phyloP scores from a whole-genome alignment of 2,329 filamentous ascomycete genomes.

The Penicillium sp. region DNA sequence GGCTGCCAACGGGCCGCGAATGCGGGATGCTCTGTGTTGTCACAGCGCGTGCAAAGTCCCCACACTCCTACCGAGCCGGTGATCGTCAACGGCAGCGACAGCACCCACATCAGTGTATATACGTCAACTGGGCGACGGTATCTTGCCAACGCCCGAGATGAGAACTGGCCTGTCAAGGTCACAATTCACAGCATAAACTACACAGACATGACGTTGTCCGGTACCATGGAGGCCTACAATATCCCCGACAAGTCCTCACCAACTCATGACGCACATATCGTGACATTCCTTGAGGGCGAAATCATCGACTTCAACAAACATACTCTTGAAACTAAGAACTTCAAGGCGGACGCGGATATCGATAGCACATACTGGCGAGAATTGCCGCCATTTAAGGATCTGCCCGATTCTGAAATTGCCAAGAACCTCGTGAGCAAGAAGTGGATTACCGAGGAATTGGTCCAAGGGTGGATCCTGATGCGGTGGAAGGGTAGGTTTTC shows the following conservation, averaged over 20 bases:
- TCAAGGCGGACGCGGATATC: slow-evolving; percentile 53
- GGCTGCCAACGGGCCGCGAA: slow-evolving; percentile 65
- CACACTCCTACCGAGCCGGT: slow-evolving; percentile 41
- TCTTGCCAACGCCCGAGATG: slow-evolving; percentile 51
- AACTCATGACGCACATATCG: slow-evolving; percentile 58
- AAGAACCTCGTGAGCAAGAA: slow-evolving; percentile 52
- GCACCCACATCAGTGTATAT: slow-evolving; percentile 43
- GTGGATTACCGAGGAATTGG: slow-evolving; percentile 51
- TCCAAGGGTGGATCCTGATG: slow-evolving; percentile 57
- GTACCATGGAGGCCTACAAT: slow-evolving; percentile 74
- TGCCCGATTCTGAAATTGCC: slow-evolving; percentile 53
- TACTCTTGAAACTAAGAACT: slow-evolving; percentile 55
- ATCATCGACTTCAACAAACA: slow-evolving; percentile 67
- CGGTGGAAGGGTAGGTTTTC: slow-evolving; percentile 55
- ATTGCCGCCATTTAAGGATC: slow-evolving; percentile 54
- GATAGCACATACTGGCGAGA: slow-evolving; percentile 58
- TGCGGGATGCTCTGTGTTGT: slow-evolving; percentile 36
- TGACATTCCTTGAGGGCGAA: slow-evolving; percentile 71
- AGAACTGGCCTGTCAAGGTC: slow-evolving; percentile 72
- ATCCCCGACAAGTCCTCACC: slow-evolving; percentile 61
- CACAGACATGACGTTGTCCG: slow-evolving; percentile 65
- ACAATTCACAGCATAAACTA: slow-evolving; percentile 68
- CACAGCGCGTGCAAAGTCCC: slow-evolving; percentile 38
- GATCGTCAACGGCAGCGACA: slow-evolving; percentile 45
- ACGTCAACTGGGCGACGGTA: slow-evolving; percentile 47